Conservation (phyloP, 1,284 basidiomycete genomes). For the Fomes fomentarius region DNA sequence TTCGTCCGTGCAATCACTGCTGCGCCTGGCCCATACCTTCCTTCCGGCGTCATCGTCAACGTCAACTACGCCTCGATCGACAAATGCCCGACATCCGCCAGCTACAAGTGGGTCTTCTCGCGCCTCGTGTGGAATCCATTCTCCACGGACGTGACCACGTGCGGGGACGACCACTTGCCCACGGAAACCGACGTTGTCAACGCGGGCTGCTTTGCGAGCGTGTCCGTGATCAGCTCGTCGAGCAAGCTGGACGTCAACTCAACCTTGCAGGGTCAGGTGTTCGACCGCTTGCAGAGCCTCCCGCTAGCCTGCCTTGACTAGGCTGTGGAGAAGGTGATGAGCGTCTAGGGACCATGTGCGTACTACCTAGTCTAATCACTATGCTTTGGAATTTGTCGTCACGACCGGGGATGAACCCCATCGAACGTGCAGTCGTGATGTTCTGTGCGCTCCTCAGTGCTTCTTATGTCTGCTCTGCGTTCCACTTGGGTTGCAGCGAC, state of each 20-base stretch:
- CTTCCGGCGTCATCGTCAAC: constrained; percentile 46
- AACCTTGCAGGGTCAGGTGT: constrained; percentile 43
- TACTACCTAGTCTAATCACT: too few species aligned
- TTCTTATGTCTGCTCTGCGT: too few species aligned
- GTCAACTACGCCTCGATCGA: constrained; percentile 53
- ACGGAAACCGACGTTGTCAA: constrained; percentile 42
- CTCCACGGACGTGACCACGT: constrained; percentile 45
- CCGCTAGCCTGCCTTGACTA: constrained; percentile 7
- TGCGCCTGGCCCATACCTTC: constrained; percentile 39
- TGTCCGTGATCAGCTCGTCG: constrained; percentile 50
- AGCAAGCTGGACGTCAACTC: constrained; percentile 49
- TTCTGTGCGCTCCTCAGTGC: too few species aligned
- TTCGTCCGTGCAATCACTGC: constrained; percentile 43
- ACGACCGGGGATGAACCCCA: too few species aligned
- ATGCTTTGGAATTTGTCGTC: too few species aligned
- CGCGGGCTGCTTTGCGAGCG: constrained; percentile 47
- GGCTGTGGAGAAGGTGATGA: neutral
- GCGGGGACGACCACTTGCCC: constrained; percentile 45
- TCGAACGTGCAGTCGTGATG: too few species aligned
- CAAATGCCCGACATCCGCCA: constrained; percentile 40
- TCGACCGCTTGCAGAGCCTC: constrained; percentile 35
- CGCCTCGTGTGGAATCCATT: constrained; percentile 38
- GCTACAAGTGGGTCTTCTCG: constrained; percentile 51
- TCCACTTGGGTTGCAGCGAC: too few species aligned
- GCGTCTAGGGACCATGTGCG: too few species aligned